Evolutionary conservation across 257 asterid species (phyloP), one percentile per base, ranked within the genome.

Genomic region (Fraxinus excelsior): DNA sequence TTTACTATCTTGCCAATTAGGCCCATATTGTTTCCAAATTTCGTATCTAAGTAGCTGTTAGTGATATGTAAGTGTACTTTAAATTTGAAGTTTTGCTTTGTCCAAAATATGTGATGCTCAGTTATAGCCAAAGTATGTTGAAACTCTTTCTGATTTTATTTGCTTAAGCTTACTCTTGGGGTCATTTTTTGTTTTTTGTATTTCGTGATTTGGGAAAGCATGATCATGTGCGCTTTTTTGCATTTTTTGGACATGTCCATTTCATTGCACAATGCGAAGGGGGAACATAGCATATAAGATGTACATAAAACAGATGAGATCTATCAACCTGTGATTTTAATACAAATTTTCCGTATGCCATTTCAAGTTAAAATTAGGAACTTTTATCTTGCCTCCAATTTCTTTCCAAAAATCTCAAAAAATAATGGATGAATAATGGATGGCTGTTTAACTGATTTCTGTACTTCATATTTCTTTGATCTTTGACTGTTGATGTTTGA

Each of bases 11-110:
- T 53, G 31, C 31, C 31, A 51, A 32, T 74, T 74, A 65, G 70
- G 64, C 51, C 21, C 72, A 67, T 78, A 69, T 58, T 66, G 74
- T 62, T 51, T 62, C 53, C 80, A 56, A 69, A 19, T 29, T 64
- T 69, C 49, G 67, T 73, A 5, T 28, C 19, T 12, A 12, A 58
- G 58, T 65, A 64, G 68, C 49, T 68, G 42, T 37, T 77, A 14
- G 71, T 64, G 75, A 64, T 58, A 42, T 73, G 19, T 69, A 67
- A 38, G 46, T 44, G 62, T 66, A 62, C 42, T 49, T 73, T 68
- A 40, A 40, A 23, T 58, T 60, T 29, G 79, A 37, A 23, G 56
- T 21, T 16, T 37, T 51, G 66, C 65, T 1, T 19, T 71, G 64
- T 64, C 34, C 10, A 34, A 77, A 56, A 9, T 60, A 67, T 9